These are phyloP conservation scores for Solanum chaucha DNA, from an alignment of 257 asterid species.

Conservation along the genomic window DNA sequence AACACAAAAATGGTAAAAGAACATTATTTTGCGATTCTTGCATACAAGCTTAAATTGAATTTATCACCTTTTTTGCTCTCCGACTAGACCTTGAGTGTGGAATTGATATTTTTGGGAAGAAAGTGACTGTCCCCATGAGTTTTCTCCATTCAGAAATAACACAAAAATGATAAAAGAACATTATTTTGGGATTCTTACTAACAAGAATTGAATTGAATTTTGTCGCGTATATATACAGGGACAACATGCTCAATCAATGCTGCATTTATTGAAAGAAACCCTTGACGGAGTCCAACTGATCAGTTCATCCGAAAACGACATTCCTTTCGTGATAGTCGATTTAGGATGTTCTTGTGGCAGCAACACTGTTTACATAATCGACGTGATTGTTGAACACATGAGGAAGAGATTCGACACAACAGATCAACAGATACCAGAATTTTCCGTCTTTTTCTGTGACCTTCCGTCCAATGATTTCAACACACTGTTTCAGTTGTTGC, in stretches of 20 bases:
- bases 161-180: not conserved
- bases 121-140: too few species aligned
- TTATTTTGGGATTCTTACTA: too few species aligned
- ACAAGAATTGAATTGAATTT: not conserved
- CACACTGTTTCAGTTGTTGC: slow-evolving; percentile 74
- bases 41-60: too few species aligned
- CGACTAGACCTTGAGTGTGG: too few species aligned
- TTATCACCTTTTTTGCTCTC: too few species aligned
- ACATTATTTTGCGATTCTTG: too few species aligned
- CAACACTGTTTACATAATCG: slow-evolving; percentile 71
- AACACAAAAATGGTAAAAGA: not conserved
- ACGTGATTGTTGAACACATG: slow-evolving; percentile 64
- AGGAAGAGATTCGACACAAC: slow-evolving; percentile 45
- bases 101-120: too few species aligned
- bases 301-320: slow-evolving; percentile 8
- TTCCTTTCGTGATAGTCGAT: slow-evolving; percentile 71
- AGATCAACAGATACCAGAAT: slow-evolving; percentile 55
- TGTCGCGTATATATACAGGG: slow-evolving; percentile 21
- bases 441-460: slow-evolving; percentile 72
- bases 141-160: not conserved
- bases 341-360: slow-evolving; percentile 82
- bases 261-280: slow-evolving; percentile 55
- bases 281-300: slow-evolving; percentile 46
- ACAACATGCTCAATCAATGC: slow-evolving; percentile 74
- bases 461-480: slow-evolving; percentile 91